Evolutionary conservation across 2,329 filamentous ascomycete genomes (phyloP), one percentile per base, ranked within the genome.

Genomic region (Rosellinia necatrix): DNA sequence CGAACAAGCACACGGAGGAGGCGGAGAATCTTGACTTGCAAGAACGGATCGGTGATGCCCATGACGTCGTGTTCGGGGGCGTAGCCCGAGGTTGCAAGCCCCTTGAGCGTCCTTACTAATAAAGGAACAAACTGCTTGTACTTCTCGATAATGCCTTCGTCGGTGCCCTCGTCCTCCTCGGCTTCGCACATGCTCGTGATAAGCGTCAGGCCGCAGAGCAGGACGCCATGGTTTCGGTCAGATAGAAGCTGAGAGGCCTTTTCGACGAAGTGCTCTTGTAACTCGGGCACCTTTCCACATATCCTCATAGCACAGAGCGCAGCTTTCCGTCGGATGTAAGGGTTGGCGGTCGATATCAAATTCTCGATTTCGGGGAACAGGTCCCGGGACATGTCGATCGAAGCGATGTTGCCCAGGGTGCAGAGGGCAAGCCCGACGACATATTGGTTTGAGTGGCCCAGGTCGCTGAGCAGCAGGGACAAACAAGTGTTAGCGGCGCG

Each of bases 291-390:
- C 75, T 99, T 99, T 67, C 92, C 89, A 77, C 92, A 97, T 81
- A 99, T 97, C 64, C 92, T 86, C 94, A 99, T 99, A 47, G 94
- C 94, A 75, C 94, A 99, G n/a, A 99, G 82, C 3, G 94, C 94
- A 15, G 94, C 94, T 79, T 99, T 99, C 66, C 94, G 86, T 66
- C 94, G 85, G 71, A 99, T 97, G 72, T 99, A 99, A n/a, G 94
- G 94, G 73, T 99, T 99, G 49, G 92, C 88, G 44, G 92, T 97
- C 37, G 92, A 89, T 62, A 99, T 79, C 44, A 97, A 86, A 59
- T 84, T 90, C 75, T 99, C 96, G 72, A 99, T 90, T 80, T 99
- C 93, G 64, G 92, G 85, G 74, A 99, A 99, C 17, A 99, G 80
- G 75, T 99, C 94, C 79, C 94, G 84, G 15, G 94, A 96, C 94